Conservation (phyloP, 2,329 filamentous ascomycete species). For the Penicillium sp. region DNA sequence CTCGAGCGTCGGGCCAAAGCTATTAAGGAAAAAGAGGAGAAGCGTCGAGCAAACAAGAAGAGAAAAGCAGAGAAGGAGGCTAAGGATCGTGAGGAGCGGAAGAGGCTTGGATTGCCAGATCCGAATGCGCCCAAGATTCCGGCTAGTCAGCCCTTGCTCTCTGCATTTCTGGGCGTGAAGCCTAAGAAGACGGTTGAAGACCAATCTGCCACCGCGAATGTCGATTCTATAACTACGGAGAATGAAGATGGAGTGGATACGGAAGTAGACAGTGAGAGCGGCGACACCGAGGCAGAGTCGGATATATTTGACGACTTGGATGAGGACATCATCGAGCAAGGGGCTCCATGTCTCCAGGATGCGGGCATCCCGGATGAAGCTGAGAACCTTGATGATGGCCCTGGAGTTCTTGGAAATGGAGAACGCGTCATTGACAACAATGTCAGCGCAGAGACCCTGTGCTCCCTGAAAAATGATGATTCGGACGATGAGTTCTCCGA, state of each 20-base stretch:
- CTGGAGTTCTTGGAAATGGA: neutral
- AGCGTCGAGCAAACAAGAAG: slow-evolving; percentile 40
- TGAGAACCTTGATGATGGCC: neutral
- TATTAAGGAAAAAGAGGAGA: slow-evolving; percentile 41
- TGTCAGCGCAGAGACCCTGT: slow-evolving; percentile 3
- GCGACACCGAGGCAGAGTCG: slow-evolving; percentile 29
- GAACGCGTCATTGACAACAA: neutral
- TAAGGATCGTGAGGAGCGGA: slow-evolving; percentile 39
- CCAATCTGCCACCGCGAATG: neutral
- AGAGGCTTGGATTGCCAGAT: slow-evolving; percentile 37
- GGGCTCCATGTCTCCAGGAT: slow-evolving; percentile 17
- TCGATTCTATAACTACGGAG: slow-evolving; percentile 10
- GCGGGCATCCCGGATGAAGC: neutral
- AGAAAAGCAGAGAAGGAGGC: slow-evolving; percentile 42
- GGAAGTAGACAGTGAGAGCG: slow-evolving; percentile 18
- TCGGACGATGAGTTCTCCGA: slow-evolving; percentile 35
- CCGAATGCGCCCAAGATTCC: slow-evolving; percentile 36
- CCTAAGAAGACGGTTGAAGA: slow-evolving; percentile 3
- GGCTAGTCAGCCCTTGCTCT: slow-evolving; percentile 41
- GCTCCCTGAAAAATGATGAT: slow-evolving; percentile 26
- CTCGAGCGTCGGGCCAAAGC: slow-evolving; percentile 46
- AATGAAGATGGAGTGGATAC: slow-evolving; percentile 11
- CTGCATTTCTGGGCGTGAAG: slow-evolving; percentile 35
- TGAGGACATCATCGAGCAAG: slow-evolving; percentile 22
- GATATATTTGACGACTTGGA: slow-evolving; percentile 31